Evolutionary conservation across 306 rosid genomes (phyloP), one percentile per base, ranked within the genome.

Genomic region (Cucurbita ficifolia): DNA sequence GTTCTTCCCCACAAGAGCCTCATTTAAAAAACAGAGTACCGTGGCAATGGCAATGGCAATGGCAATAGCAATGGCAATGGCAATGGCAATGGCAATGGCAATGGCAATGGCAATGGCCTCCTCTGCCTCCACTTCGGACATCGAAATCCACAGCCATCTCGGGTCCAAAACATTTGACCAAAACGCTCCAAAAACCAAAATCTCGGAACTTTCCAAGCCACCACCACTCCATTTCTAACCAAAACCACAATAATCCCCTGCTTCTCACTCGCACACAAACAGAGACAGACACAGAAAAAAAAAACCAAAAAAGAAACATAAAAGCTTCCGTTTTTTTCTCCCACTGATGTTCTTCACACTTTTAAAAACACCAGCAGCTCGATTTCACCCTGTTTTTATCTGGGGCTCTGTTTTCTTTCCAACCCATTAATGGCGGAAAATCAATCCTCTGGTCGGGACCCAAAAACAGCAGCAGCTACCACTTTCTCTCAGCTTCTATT

Each of bases 401-500:
- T 29, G 33, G 33, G 33, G 33, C 43, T 0, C 18, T 29, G 6
- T 39, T 6, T 49, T 10, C 55, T 17, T 51, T 5, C 33, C 33
- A 29, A 29, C 33, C 3, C 73, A 46, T 45, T 45, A 67, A 92
- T 86, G 96, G 92, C 79, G 52, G 79, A 83, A 52, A 84, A 80
- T 29, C 81, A 82, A 36, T 83, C 81, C 24, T 72, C 65, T 57
- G 83, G 51, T 40, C 62, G 86, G 84, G 92, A 88, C 83, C 78
- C 75, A 39, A 49, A 68, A 38, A 67, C 80, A 63, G 52, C 77
- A 13, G 70, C 76, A 18, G 80, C 91, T 46, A 79, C 94, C 19
- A 83, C 83, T 80, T 91, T 94, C 86, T 91, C 96, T 68, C 92
- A 86, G 86, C 61, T 94, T 35, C 84, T 91, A 40, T 86, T 87